Percentiles rank a stretch among this genome's conserved stretches.
These are phyloP conservation scores for Gossypium rotundifolium DNA, from an alignment of 345 rosid genomes.

Conservation along the genomic window DNA sequence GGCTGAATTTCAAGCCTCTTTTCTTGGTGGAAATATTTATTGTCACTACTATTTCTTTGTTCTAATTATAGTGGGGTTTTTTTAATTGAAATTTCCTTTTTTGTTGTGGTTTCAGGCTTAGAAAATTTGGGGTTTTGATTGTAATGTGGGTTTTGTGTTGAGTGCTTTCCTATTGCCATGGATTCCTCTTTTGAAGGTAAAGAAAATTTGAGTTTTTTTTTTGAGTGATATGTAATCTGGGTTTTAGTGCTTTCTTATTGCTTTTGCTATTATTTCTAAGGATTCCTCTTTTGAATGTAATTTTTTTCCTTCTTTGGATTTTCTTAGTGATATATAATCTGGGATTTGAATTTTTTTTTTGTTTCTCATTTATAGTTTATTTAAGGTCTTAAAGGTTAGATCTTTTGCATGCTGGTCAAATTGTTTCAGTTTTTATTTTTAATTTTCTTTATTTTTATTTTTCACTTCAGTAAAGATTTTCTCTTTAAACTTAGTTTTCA, in stretches of 20 bases:
- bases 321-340: neutral
- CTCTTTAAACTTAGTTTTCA: neutral
- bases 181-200: neutral
- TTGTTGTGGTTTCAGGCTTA: neutral
- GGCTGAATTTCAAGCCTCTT: neutral
- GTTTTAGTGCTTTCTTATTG: neutral
- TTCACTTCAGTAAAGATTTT: neutral
- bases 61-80: neutral
- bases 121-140: neutral
- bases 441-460: neutral
- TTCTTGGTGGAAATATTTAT: neutral
- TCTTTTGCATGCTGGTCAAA: constrained; percentile 8
- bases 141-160: neutral
- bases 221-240: neutral
- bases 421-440: neutral
- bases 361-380: neutral
- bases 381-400: neutral
- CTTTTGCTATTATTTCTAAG: neutral
- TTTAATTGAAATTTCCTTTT: neutral
- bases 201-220: neutral
- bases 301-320: neutral
- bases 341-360: neutral
- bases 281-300: constrained; percentile 11
- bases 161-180: neutral
- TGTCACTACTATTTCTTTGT: neutral